Conservation (phyloP, 208 protist genomes). For the Wallacemonas sp. region DNA sequence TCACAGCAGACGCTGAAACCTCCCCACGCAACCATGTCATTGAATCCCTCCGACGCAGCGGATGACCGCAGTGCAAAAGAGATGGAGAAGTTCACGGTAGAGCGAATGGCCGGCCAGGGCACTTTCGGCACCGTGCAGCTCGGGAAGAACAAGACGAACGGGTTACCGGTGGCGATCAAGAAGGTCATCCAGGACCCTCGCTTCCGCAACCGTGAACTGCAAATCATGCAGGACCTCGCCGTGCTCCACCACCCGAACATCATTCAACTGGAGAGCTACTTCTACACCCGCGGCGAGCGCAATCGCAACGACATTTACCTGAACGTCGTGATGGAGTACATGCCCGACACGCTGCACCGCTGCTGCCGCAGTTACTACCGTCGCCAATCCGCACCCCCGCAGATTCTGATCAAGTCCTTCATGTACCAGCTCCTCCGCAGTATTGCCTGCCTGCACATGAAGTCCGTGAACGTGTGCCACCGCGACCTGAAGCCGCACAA, state of each 20-base stretch:
- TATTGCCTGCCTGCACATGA: conserved; percentile 96
- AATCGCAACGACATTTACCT: conserved; percentile 97
- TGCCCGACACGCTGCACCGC: conserved; percentile 98
- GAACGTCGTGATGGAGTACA: conserved; percentile 99
- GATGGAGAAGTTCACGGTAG: conserved; percentile 89
- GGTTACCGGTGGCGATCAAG: conserved; percentile 80
- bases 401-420: conserved; percentile 83
- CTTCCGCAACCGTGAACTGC: conserved; percentile 98
- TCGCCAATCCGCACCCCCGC: conserved; percentile 64
- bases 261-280: conserved; percentile 95
- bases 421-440: conserved; percentile 89
- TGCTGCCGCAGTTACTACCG: conserved; percentile 95
- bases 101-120: conserved; percentile 95
- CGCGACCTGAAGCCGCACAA: conserved; percentile 99
- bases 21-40: conserved; percentile 34
- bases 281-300: conserved; percentile 95
- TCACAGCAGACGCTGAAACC: conserved; percentile 13
- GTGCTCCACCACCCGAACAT: conserved; percentile 93
- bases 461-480: conserved; percentile 92
- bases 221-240: conserved; percentile 91
- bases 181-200: conserved; percentile 96
- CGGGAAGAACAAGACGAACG: conserved; percentile 77
- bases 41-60: conserved; percentile 59
- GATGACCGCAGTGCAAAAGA: conserved; percentile 72
- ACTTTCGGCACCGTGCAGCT: conserved; percentile 97